These are phyloP conservation scores for Serendipita sp. DNA, from an alignment of 768 basidiomycete species.

Conservation along the genomic window DNA sequence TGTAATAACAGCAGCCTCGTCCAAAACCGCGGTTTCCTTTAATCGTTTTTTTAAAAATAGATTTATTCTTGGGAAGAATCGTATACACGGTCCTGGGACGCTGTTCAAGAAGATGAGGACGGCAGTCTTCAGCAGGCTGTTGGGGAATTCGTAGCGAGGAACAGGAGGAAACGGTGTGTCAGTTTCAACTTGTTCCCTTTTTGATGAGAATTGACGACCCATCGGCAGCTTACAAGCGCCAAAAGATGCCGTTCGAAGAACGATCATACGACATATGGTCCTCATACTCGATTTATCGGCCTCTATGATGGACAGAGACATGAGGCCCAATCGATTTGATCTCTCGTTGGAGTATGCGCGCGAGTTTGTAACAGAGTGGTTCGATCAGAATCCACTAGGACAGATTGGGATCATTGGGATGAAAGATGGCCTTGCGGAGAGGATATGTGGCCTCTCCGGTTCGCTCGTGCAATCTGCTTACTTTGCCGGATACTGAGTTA, in stretches of 20 bases:
- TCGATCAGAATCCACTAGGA: slow-evolving; percentile 96
- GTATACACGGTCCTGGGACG: slow-evolving; percentile 91
- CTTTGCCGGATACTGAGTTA: background rate
- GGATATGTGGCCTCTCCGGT: slow-evolving; percentile 88
- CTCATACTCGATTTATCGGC: slow-evolving; percentile 82
- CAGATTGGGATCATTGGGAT: slow-evolving; percentile 93
- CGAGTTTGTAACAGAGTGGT: slow-evolving; percentile 91
- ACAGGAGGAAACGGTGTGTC: slow-evolving; percentile 23
- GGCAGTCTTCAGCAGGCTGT: slow-evolving; percentile 85
- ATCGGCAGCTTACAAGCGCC: slow-evolving; percentile 40
- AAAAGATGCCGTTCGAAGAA: slow-evolving; percentile 75
- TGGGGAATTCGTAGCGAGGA: slow-evolving; percentile 72
- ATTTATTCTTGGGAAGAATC: slow-evolving; percentile 88
- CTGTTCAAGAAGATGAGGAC: slow-evolving; percentile 86
- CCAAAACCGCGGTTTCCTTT: background rate
- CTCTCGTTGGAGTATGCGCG: slow-evolving; percentile 77
- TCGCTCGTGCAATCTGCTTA: slow-evolving; percentile 12
- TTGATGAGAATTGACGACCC: slow-evolving; percentile 22
- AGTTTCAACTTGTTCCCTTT: slow-evolving; percentile 8
- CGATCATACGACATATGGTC: slow-evolving; percentile 90
- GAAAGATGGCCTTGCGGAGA: slow-evolving; percentile 78
- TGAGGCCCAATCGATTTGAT: slow-evolving; percentile 88
- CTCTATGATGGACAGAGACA: slow-evolving; percentile 90
- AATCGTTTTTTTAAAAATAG: slow-evolving; percentile 6
- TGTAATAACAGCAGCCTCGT: background rate